phyloP scores from a whole-genome alignment of 345 rosid species.

The Eucalyptus erythrocorys region DNA sequence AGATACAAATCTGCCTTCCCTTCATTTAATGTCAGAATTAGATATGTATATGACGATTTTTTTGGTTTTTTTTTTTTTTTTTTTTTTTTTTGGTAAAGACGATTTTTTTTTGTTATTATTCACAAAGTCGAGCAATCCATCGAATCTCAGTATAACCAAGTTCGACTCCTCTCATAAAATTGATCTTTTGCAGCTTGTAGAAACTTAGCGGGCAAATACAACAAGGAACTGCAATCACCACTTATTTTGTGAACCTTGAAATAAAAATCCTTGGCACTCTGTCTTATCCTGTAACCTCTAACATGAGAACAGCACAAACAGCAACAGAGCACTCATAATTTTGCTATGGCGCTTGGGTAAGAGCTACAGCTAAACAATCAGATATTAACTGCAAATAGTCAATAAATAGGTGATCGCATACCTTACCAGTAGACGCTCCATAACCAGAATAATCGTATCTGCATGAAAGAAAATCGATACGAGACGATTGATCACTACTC shows the following conservation, averaged over 20 bases:
- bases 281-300: neutral
- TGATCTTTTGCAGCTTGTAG: neutral
- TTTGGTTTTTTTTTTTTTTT: too few relatives aligned
- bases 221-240: neutral
- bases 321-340: neutral
- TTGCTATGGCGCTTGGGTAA: neutral
- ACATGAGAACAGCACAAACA: neutral
- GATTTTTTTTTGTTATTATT: too few relatives aligned
- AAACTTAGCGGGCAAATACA: neutral
- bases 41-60: neutral
- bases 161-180: neutral
- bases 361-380: neutral
- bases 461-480: neutral
- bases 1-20: neutral
- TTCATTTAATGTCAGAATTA: neutral
- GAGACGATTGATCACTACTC: neutral
- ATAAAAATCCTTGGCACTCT: neutral
- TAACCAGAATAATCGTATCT: conserved; percentile 99
- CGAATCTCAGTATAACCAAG: neutral
- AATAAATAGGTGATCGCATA: conserved; percentile 8
- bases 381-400: neutral
- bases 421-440: conserved; percentile 96
- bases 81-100: too few relatives aligned
- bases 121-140: neutral
- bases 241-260: neutral